phyloP scores from a whole-genome alignment of 495 filamentous ascomycete species.

The Penicillium antarcticum region DNA sequence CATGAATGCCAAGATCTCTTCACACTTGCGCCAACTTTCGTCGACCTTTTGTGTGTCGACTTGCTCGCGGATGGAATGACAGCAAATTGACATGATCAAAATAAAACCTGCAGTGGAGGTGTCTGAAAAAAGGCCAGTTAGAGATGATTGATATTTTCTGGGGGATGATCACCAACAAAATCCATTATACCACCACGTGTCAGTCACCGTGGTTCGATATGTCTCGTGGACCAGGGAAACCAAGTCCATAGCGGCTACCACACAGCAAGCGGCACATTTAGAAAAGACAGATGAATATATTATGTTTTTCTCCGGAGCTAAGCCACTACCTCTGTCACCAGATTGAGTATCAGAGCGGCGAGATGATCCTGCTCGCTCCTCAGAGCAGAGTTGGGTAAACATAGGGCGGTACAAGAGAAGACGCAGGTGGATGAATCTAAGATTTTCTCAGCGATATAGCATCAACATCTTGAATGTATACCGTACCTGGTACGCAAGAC shows the following conservation, averaged over 20 bases:
- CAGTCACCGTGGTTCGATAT: conserved; percentile 34
- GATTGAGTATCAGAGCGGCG: conserved; percentile 5
- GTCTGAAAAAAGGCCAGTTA: conserved; percentile 19
- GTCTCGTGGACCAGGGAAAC: conserved; percentile 36
- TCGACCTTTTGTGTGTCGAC: conserved; percentile 15
- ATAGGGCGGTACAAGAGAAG: conserved; percentile 47
- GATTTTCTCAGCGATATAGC: background rate
- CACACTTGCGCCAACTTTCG: conserved; percentile 28
- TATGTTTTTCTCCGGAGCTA: conserved; percentile 14
- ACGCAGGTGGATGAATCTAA: conserved; percentile 42
- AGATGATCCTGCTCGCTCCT: conserved; percentile 16
- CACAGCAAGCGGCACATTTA: conserved; percentile 39
- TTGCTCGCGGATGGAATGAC: conserved; percentile 22
- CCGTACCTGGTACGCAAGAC: conserved; percentile 38
- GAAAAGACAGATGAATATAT: conserved; percentile 35
- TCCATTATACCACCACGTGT: conserved; percentile 48
- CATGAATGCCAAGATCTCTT: conserved; percentile 27
- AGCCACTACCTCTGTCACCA: background rate
- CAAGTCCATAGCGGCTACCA: conserved; percentile 36
- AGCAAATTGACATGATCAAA: conserved; percentile 35
- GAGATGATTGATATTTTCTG: background rate
- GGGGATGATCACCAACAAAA: conserved; percentile 30
- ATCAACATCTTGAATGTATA: background rate
- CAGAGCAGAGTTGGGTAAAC: conserved; percentile 42
- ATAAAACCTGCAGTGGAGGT: conserved; percentile 41